Evolutionary conservation across 371 early-diverging fungal species (phyloP).

Genomic region (Actinomucor elegans): DNA sequence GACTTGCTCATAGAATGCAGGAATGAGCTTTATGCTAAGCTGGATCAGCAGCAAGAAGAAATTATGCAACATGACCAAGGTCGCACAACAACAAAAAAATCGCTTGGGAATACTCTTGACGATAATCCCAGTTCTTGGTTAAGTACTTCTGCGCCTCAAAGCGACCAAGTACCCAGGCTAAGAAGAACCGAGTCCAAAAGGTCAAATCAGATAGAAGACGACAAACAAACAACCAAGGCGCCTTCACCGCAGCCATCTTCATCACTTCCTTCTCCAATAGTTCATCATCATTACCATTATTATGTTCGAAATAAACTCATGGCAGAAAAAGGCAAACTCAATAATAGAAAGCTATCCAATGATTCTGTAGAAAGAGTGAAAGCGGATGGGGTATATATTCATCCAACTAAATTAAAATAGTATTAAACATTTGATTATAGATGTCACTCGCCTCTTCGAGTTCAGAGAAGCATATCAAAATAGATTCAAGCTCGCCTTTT

Average conservation of each 20-base stretch:
- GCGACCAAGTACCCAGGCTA: not conserved
- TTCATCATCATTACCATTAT: slow-evolving; percentile 49
- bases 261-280: slow-evolving; percentile 13
- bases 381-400: not conserved
- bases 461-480: not conserved
- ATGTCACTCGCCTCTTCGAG: too few relatives aligned
- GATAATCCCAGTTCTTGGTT: slow-evolving; percentile 6
- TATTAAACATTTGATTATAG: too few relatives aligned
- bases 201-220: slow-evolving; percentile 1
- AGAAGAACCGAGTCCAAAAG: not conserved
- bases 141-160: slow-evolving; percentile 21
- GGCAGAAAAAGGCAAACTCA: slow-evolving; percentile 15
- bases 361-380: not conserved
- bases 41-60: slow-evolving; percentile 3
- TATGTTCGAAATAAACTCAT: slow-evolving; percentile 19
- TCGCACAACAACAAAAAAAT: slow-evolving; percentile 2
- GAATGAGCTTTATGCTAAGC: slow-evolving; percentile 4
- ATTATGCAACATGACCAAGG: slow-evolving; percentile 1
- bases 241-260: slow-evolving; percentile 2
- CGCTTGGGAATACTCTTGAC: too few relatives aligned
- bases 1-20: slow-evolving; percentile 34
- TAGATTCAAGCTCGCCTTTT: slow-evolving; percentile 21
- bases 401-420: too few relatives aligned
- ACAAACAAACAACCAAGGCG: not conserved
- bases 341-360: not conserved